phyloP scores from a whole-genome alignment of 2,329 filamentous ascomycete species.

The Penicillium sp. region DNA sequence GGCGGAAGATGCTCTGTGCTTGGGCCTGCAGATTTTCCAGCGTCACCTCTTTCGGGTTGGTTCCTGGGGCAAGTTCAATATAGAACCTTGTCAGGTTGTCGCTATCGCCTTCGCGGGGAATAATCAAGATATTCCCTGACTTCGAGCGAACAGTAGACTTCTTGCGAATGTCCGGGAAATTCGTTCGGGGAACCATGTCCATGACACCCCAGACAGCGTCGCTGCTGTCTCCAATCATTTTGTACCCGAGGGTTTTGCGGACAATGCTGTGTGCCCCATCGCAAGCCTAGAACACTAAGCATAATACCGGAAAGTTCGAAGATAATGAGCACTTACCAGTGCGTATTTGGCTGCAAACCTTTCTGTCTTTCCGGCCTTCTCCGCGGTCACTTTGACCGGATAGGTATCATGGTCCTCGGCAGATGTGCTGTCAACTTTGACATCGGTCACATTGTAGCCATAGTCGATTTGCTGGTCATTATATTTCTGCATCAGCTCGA shows the following conservation, averaged over 20 bases:
- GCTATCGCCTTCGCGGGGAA: slow-evolving; percentile 54
- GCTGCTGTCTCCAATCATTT: slow-evolving; percentile 59
- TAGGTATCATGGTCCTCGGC: slow-evolving; percentile 40
- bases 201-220: slow-evolving; percentile 59
- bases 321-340: slow-evolving; percentile 41
- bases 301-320: not conserved
- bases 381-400: slow-evolving; percentile 46
- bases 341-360: slow-evolving; percentile 51
- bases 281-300: slow-evolving; percentile 35
- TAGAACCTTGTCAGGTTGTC: slow-evolving; percentile 60
- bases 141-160: slow-evolving; percentile 49
- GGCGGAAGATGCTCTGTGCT: slow-evolving; percentile 53
- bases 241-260: slow-evolving; percentile 41
- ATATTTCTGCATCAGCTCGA: slow-evolving; percentile 48
- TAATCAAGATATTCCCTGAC: slow-evolving; percentile 49
- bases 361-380: slow-evolving; percentile 42
- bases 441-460: slow-evolving; percentile 49
- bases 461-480: slow-evolving; percentile 53
- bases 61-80: slow-evolving; percentile 55
- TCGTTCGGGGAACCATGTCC: slow-evolving; percentile 50
- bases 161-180: slow-evolving; percentile 52
- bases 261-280: slow-evolving; percentile 48
- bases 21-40: slow-evolving; percentile 54
- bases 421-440: slow-evolving; percentile 50
- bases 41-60: slow-evolving; percentile 51